phyloP scores from a whole-genome alignment of 1,139 yeast genomes.

The Candida sojae region DNA sequence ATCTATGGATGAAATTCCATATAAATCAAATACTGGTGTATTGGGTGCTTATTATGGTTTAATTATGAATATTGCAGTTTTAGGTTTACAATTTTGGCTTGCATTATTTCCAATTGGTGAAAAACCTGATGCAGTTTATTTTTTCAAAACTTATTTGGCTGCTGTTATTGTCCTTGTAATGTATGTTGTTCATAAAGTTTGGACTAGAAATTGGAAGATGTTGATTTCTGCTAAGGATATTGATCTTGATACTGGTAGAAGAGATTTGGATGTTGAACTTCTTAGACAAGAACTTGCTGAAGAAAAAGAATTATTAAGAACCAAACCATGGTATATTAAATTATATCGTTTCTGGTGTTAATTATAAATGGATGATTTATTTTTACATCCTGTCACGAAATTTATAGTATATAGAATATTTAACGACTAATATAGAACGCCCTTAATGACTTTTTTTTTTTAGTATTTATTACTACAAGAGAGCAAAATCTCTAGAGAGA shows the following conservation, averaged over 20 bases:
- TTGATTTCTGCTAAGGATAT: slow-evolving; percentile 32
- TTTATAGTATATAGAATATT: neutral
- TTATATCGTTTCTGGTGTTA: slow-evolving; percentile 36
- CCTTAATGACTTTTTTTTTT: neutral
- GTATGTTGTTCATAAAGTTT: slow-evolving; percentile 37
- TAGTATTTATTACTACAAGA: too few species aligned
- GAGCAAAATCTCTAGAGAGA: too few species aligned
- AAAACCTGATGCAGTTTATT: slow-evolving; percentile 28
- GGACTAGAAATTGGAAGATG: slow-evolving; percentile 26
- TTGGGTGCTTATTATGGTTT: slow-evolving; percentile 36
- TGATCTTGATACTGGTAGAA: slow-evolving; percentile 42
- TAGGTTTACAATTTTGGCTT: slow-evolving; percentile 45
- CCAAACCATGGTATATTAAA: slow-evolving; percentile 33
- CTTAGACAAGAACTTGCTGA: slow-evolving; percentile 38
- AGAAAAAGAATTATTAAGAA: slow-evolving; percentile 30
- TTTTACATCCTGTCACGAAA: neutral
- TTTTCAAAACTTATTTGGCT: slow-evolving; percentile 39
- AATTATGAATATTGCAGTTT: slow-evolving; percentile 31
- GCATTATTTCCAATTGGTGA: slow-evolving; percentile 38
- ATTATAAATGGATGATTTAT: neutral
- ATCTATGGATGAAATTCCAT: slow-evolving; percentile 31
- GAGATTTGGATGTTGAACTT: slow-evolving; percentile 39
- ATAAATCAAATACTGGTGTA: slow-evolving; percentile 35
- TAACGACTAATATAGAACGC: neutral
- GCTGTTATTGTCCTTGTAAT: slow-evolving; percentile 33